phyloP scores from a whole-genome alignment of 2,329 filamentous ascomycete species.

The Orbilia ellipsospora region DNA sequence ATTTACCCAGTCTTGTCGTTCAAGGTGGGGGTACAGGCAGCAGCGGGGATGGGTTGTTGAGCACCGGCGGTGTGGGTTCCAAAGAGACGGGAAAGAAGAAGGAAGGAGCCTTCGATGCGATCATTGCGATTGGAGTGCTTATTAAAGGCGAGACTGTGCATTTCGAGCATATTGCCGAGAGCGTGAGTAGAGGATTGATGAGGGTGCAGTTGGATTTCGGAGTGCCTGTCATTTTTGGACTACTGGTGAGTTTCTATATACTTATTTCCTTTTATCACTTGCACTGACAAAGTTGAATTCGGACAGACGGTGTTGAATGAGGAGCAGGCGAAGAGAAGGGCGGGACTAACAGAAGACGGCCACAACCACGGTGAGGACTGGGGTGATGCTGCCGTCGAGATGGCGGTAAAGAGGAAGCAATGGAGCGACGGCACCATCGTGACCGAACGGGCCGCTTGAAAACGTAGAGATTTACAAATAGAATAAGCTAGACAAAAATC shows the following conservation, averaged over 20 bases:
- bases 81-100: conserved; percentile 56
- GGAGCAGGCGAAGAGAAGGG: conserved; percentile 85
- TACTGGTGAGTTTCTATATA: conserved; percentile 62
- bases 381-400: conserved; percentile 92
- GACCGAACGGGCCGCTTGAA: conserved; percentile 27
- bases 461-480: background rate
- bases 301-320: conserved; percentile 83
- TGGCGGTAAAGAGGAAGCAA: conserved; percentile 85
- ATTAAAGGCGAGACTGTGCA: conserved; percentile 99
- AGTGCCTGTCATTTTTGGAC: conserved; percentile 89
- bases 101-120: conserved; percentile 82
- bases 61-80: conserved; percentile 8
- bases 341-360: conserved; percentile 74
- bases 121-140: conserved; percentile 93
- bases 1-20: conserved; percentile 37
- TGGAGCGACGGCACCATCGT: conserved; percentile 75
- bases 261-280: background rate
- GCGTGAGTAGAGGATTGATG: conserved; percentile 92
- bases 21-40: conserved; percentile 46
- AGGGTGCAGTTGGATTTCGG: conserved; percentile 88
- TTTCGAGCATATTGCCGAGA: conserved; percentile 97
- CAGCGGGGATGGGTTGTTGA: conserved; percentile 58
- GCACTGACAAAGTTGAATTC: background rate
- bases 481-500: background rate
- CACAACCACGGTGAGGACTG: conserved; percentile 98